Base-by-base conservation (phyloP, 164 flowering plant species). In the Magnolia kwangsiensis region DNA sequence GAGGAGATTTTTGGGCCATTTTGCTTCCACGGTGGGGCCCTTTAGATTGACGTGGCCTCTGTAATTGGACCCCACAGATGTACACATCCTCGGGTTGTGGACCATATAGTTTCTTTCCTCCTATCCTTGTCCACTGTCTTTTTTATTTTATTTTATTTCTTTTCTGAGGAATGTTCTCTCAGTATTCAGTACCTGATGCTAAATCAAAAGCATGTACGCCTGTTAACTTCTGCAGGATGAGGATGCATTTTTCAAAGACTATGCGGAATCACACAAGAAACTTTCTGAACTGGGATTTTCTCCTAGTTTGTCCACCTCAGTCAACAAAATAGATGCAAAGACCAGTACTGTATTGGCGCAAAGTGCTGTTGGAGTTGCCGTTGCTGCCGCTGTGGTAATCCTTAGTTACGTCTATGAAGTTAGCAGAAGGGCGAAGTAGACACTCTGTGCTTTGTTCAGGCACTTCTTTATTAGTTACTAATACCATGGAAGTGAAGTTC, bases 171-270 rank as follows among this genome's bases (percentile, higher is more conserved):
- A 55, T 55, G 61, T 16, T 55, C 18, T 55, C 4, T 16, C 13
- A 55, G 13, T 55, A 16, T 16, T 2, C 16, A 9, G 11, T 55
- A 9, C 61, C 61, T 55, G 61, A 55, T 55, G 61, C 18, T 11
- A 9, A 55, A 16, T 11, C 18, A 14, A 21, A 29, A 13, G 7
- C 23, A 13, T 37, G 45, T 37, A 7, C 20, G 0, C 50, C 49
- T 69, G 45, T 69, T 27, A 66, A 66, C 20, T 45, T 74, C 24
- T 19, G n/a, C 64, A 76, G 66, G 73, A 68, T 69, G 64, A 97
- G 98, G 97, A 94, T 67, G 86, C 86, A 29, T 96, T 93, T 86
- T 96, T 96, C 80, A 71, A 71, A 75, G 98, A 93, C 82, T 96
- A 92, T 81, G 97, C 97, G 2, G 87, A 63, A 66, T 88, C 98